Conservation (phyloP, 352 stramenopile genomes). For the Plasmopara halstedii region DNA sequence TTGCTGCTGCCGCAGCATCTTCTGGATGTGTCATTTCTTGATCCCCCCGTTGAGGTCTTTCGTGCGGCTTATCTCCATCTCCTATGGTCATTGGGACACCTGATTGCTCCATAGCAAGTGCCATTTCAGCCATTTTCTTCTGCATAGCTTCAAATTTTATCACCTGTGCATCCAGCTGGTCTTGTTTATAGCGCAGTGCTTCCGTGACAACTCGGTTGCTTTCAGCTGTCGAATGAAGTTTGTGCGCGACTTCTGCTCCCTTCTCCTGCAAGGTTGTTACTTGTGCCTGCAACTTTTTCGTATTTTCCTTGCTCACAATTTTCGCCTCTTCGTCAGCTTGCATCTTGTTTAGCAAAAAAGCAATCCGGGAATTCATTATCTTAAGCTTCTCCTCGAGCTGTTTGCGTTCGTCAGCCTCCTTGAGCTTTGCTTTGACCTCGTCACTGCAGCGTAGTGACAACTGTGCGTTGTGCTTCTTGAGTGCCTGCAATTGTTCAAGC, state of each 20-base stretch:
- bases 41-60: constrained; percentile 6
- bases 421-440: constrained; percentile 90
- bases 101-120: constrained; percentile 48
- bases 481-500: constrained; percentile 89
- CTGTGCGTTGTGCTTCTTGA: constrained; percentile 95
- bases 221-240: constrained; percentile 86
- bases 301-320: constrained; percentile 88
- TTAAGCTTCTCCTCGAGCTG: constrained; percentile 92
- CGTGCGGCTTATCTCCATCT: constrained; percentile 13
- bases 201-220: constrained; percentile 91
- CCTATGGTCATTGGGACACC: constrained; percentile 23
- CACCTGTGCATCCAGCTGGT: constrained; percentile 82
- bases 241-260: constrained; percentile 81
- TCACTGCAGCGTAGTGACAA: constrained; percentile 88
- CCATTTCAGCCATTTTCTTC: constrained; percentile 61
- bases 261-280: constrained; percentile 85
- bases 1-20: constrained; percentile 46
- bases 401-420: constrained; percentile 87
- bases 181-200: constrained; percentile 82
- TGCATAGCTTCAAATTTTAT: constrained; percentile 77
- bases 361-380: constrained; percentile 88
- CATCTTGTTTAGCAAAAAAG: constrained; percentile 96
- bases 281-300: constrained; percentile 92
- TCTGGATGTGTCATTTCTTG: constrained; percentile 37
- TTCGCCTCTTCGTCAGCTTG: constrained; percentile 93